These are phyloP conservation scores for Paxillus ammoniavirescens DNA, from an alignment of 768 basidiomycete species.

Conservation along the genomic window DNA sequence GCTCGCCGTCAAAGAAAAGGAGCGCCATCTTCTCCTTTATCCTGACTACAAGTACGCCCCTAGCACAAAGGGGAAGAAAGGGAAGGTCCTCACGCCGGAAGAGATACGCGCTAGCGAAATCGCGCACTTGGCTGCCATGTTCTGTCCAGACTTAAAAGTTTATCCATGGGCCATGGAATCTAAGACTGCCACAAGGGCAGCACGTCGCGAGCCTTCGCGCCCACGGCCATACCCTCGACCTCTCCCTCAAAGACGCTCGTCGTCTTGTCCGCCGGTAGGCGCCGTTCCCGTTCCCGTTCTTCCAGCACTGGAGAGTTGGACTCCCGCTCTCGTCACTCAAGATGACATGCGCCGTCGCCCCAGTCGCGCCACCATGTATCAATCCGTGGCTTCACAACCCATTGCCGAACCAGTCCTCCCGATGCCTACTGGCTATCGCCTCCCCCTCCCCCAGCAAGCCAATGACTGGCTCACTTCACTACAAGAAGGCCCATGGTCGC, in stretches of 20 bases:
- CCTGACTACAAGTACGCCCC: slow-evolving; percentile 47
- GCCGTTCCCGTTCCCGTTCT: slow-evolving; percentile 27
- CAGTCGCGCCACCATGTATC: slow-evolving; percentile 33
- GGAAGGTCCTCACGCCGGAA: slow-evolving; percentile 6
- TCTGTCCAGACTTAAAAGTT: too few relatives aligned
- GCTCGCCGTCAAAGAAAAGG: slow-evolving; percentile 50
- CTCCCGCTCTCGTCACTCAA: slow-evolving; percentile 20
- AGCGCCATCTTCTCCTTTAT: slow-evolving; percentile 37
- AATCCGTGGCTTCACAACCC: slow-evolving; percentile 23
- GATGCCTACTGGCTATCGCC: not conserved
- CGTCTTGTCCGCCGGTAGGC: slow-evolving; percentile 41
- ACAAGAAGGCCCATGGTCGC: not conserved
- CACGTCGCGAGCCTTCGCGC: slow-evolving; percentile 14
- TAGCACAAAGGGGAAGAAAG: slow-evolving; percentile 21
- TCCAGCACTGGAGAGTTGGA: slow-evolving; percentile 14
- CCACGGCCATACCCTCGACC: slow-evolving; percentile 22
- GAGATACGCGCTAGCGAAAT: not conserved
- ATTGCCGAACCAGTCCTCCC: slow-evolving; percentile 7
- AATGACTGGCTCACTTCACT: slow-evolving; percentile 16
- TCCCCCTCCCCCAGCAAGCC: not conserved
- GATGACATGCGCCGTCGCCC: slow-evolving; percentile 37
- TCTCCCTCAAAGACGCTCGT: slow-evolving; percentile 33
- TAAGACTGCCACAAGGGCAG: not conserved
- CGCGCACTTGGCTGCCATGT: not conserved
- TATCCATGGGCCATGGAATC: slow-evolving; percentile 1